Evolutionary conservation across 768 basidiomycete genomes (phyloP), one percentile per base, ranked within the genome.

Genomic region (Hypholoma sublateritium): DNA sequence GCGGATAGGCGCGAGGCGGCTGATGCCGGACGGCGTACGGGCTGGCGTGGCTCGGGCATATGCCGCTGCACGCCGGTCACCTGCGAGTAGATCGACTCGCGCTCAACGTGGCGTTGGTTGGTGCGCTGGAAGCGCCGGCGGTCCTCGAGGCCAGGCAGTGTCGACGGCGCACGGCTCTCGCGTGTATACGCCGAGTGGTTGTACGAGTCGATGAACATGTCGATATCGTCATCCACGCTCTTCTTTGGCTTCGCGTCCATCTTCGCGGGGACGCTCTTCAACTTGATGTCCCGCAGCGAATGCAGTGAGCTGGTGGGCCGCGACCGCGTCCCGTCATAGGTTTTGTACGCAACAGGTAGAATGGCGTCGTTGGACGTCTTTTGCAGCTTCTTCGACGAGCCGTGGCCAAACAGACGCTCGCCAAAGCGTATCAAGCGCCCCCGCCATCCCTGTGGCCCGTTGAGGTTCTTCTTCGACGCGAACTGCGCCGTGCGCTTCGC

Each of bases 31-130:
- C 75, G 74, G 72, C 79, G 80, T 60, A 89, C 77, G 17, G 89
- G 88, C 69, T 86, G 81, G n/a, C 89, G 80, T n/a, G 88, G 83
- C 64, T 90, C 87, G 5, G 90, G 85, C 41, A 76, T 80, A 24
- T 74, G 74, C 32, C 81, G 79, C 59, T 83, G 83, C 35, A 76
- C 65, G 17, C 90, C 89, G 9, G 88, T 92, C 48, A 85, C 66
- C 67, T 88, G 82, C 55, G 88, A 84, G 69, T 87, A 93, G 37
- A 92, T 65, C 43, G 83, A 83, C 66, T 70, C 68, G 45, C 61
- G 61, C 57, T 68, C 64, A 58, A 65, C 57, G 50, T 69, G 68
- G 42, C 58, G 59, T 36, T 55, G 56, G 37, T 68, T 48, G 43
- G 68, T 58, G 24, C 54, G 53, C 3, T 64, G 61, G 47, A 56